phyloP scores from a whole-genome alignment of 805 yeast species.

The Saccharomyces eubayanus region DNA sequence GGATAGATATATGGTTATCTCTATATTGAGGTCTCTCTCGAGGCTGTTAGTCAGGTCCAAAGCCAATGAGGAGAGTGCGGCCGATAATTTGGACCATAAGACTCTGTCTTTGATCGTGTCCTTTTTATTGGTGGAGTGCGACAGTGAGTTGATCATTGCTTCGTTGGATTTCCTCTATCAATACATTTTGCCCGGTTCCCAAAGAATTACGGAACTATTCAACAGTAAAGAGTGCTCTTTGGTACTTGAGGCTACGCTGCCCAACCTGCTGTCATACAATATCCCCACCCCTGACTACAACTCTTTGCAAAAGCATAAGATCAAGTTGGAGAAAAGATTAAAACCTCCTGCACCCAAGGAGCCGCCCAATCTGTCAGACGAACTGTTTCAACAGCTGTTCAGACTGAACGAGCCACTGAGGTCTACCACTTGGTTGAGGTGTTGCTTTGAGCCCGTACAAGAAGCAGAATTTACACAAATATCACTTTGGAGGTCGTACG shows the following conservation, averaged over 20 bases:
- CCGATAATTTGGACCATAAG: constrained; percentile 39
- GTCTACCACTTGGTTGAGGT: constrained; percentile 90
- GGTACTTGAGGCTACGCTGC: constrained; percentile 50
- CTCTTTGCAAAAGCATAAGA: constrained; percentile 18
- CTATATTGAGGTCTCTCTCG: constrained; percentile 67
- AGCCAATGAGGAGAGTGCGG: constrained; percentile 40
- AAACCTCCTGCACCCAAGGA: constrained; percentile 53
- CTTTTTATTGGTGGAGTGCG: constrained; percentile 46
- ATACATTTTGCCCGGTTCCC: constrained; percentile 56
- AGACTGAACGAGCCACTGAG: constrained; percentile 75
- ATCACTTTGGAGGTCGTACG: constrained; percentile 91
- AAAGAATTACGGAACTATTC: constrained; percentile 46
- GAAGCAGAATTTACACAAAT: constrained; percentile 90
- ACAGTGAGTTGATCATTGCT: constrained; percentile 62
- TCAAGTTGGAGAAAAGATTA: constrained; percentile 47
- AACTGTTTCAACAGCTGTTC: constrained; percentile 52
- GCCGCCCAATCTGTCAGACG: constrained; percentile 52
- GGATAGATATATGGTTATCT: constrained; percentile 64
- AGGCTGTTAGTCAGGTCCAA: constrained; percentile 63
- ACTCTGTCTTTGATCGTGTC: constrained; percentile 49
- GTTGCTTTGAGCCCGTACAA: constrained; percentile 72
- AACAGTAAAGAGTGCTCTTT: constrained; percentile 41
- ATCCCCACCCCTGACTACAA: constrained; percentile 32
- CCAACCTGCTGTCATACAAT: constrained; percentile 49
- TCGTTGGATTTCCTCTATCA: constrained; percentile 78